Conservation (phyloP, 1,139 yeast species). For the Pneumocystis wakefieldiae region DNA sequence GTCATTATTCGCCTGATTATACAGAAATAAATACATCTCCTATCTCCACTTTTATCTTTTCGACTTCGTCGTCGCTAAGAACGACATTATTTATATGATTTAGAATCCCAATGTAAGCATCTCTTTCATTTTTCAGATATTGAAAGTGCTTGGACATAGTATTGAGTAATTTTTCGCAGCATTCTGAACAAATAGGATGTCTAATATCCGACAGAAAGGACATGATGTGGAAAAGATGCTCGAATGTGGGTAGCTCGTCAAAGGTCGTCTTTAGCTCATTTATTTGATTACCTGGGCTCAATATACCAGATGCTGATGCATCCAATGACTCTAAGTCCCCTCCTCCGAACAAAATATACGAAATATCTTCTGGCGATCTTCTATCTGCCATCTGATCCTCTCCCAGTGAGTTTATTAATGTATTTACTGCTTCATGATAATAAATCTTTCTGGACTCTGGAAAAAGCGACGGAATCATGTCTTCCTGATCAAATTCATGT, state of each 20-base stretch:
- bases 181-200: constrained; percentile 77
- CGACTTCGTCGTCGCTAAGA: constrained; percentile 32
- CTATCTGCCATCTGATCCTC: not conserved
- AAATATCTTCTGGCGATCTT: not conserved
- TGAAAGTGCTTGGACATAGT: constrained; percentile 59
- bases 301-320: not conserved
- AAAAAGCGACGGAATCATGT: not conserved
- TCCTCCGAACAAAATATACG: too few relatives aligned
- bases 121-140: constrained; percentile 62
- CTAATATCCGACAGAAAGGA: constrained; percentile 66
- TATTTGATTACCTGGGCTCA: not conserved
- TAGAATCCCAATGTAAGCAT: constrained; percentile 57
- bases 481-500: not conserved
- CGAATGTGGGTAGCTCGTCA: constrained; percentile 33
- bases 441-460: not conserved
- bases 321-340: not conserved
- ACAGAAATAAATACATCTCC: constrained; percentile 5
- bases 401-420: too few relatives aligned
- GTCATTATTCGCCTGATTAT: not conserved
- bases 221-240: constrained; percentile 49
- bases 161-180: constrained; percentile 54
- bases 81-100: constrained; percentile 49
- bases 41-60: constrained; percentile 31
- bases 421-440: not conserved
- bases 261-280: constrained; percentile 22